Percentiles rank a stretch among this genome's conserved stretches.
Evolutionary conservation across 1,139 yeast species (phyloP).

Genomic region (Saccharomyces hybrid): DNA sequence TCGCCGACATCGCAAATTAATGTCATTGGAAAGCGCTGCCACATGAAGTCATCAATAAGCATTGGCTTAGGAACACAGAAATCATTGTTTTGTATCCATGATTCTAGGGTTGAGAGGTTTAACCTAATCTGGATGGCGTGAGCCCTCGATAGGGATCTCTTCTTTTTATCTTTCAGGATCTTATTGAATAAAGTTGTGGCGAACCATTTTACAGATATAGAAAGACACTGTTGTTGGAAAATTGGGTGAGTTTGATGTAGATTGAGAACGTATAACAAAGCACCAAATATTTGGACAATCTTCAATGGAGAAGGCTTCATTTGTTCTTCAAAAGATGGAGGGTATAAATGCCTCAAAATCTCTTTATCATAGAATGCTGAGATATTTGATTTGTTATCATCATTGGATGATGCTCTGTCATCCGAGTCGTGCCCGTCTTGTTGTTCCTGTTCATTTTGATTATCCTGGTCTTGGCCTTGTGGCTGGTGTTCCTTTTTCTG

Average conservation of each 20-base stretch:
- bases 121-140: slow-evolving; percentile 85
- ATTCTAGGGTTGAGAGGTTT: slow-evolving; percentile 79
- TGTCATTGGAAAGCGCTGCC: slow-evolving; percentile 38
- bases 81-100: slow-evolving; percentile 84
- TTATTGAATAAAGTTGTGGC: slow-evolving; percentile 68
- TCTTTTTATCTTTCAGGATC: slow-evolving; percentile 52
- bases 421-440: slow-evolving; percentile 3
- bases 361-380: slow-evolving; percentile 44
- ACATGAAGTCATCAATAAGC: slow-evolving; percentile 34
- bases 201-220: slow-evolving; percentile 74
- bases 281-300: slow-evolving; percentile 80
- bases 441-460: slow-evolving; percentile 3
- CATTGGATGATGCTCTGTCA: slow-evolving; percentile 1
- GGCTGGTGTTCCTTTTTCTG: slow-evolving; percentile 6
- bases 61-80: slow-evolving; percentile 38
- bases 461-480: neutral
- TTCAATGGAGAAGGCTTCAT: slow-evolving; percentile 81
- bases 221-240: slow-evolving; percentile 64
- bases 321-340: slow-evolving; percentile 60
- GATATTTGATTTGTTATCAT: slow-evolving; percentile 1
- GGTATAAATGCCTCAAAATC: slow-evolving; percentile 59
- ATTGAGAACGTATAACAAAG: slow-evolving; percentile 76
- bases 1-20: slow-evolving; percentile 30
- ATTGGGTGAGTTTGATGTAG: slow-evolving; percentile 73
- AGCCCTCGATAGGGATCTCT: slow-evolving; percentile 60